phyloP scores from a whole-genome alignment of 108 stramenopile genomes.

The Asterionellopsis glacialis region DNA sequence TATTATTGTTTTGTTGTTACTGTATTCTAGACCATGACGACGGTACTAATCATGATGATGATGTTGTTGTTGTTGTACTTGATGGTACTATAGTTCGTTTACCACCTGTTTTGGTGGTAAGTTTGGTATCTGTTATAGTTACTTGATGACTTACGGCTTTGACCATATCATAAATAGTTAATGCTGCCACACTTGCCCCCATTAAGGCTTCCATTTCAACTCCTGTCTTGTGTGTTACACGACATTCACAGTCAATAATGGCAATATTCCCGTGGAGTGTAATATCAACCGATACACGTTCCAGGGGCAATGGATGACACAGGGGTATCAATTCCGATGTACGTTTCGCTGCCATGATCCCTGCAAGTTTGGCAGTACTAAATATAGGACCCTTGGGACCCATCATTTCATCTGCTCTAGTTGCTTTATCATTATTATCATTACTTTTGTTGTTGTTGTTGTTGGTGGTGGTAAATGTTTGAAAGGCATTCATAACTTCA shows the following conservation, averaged over 20 bases:
- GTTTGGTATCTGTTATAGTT: conserved; percentile 52
- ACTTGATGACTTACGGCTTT: conserved; percentile 95
- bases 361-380: conserved; percentile 76
- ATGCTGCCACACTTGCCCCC: conserved; percentile 87
- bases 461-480: neutral
- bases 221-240: conserved; percentile 89
- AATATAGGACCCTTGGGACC: conserved; percentile 87
- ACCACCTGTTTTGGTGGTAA: conserved; percentile 83
- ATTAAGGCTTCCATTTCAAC: conserved; percentile 98
- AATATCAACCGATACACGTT: conserved; percentile 69
- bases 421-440: conserved; percentile 1
- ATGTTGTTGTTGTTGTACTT: neutral
- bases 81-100: conserved; percentile 52
- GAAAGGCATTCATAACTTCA: conserved; percentile 52
- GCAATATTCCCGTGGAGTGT: conserved; percentile 29
- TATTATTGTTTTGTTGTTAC: too few species aligned
- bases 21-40: too few species aligned
- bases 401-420: conserved; percentile 51
- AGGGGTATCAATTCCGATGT: conserved; percentile 82
- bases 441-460: neutral
- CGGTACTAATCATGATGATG: too few species aligned
- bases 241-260: conserved; percentile 72
- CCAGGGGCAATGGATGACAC: conserved; percentile 80
- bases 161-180: conserved; percentile 96
- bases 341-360: conserved; percentile 84